phyloP scores from a whole-genome alignment of 306 rosid species.

The Casuarina cunninghamiana region DNA sequence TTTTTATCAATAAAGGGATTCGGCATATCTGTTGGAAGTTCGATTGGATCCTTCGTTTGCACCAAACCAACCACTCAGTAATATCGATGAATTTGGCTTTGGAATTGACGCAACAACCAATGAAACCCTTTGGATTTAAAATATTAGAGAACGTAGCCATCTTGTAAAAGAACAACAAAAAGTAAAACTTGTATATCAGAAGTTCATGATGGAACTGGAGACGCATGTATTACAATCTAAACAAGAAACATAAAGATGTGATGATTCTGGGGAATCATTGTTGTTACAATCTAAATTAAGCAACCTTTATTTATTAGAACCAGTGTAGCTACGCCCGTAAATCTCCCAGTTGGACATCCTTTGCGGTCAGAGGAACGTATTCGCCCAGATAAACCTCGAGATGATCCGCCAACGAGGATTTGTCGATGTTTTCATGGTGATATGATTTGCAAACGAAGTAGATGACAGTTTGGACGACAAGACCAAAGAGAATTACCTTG shows the following conservation, averaged over 20 bases:
- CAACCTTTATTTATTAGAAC: background rate
- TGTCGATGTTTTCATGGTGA: conserved; percentile 37
- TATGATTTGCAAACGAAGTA: conserved; percentile 37
- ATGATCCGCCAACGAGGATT: conserved; percentile 20
- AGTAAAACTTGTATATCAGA: too few relatives aligned
- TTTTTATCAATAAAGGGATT: too few relatives aligned
- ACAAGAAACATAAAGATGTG: background rate
- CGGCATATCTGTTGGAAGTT: too few relatives aligned
- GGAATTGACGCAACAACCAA: too few relatives aligned
- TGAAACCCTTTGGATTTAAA: too few relatives aligned
- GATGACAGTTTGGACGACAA: conserved; percentile 23
- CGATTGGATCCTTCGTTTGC: too few relatives aligned
- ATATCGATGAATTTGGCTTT: too few relatives aligned
- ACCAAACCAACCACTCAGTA: too few relatives aligned
- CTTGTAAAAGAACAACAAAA: too few relatives aligned
- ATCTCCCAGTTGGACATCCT: conserved; percentile 21
- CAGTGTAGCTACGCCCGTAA: background rate
- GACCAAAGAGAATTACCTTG: conserved; percentile 25
- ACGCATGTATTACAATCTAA: background rate
- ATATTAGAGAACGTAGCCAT: too few relatives aligned
- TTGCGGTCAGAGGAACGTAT: conserved; percentile 18
- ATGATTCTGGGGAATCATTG: background rate
- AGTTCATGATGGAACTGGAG: too few relatives aligned
- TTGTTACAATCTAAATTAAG: background rate
- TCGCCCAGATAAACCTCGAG: conserved; percentile 28